Evolutionary conservation across 352 stramenopile genomes (phyloP), one percentile per base, ranked within the genome.

Genomic region (Globisporangium acanthophoron): DNA sequence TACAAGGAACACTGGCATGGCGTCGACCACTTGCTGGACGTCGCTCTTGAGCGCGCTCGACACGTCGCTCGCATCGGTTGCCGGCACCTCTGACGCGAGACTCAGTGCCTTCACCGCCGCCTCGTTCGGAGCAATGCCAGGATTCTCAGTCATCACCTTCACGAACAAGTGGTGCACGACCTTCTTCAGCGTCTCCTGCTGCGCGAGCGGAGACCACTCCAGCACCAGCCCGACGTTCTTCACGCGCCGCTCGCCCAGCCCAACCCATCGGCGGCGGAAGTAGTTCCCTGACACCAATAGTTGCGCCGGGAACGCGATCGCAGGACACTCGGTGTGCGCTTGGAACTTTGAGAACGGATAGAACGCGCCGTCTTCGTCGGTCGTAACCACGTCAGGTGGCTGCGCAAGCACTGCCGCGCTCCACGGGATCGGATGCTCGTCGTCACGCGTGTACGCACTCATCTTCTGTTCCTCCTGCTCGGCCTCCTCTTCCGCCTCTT

Each of bases 381-480:
- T 9, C 2, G 21, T 21, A 1, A 29, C n/a, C 1, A 1, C 37
- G 12, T 15, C 20, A 7, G 57, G 61, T 9, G 57, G 15, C n/a
- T 64, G 52, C 15, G 65, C 62, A 20, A 94, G 62, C 35, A 87
- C 62, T 13, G 53, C 64, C 0, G 84, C 69, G 8, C 62, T 76
- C 89, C 89, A 97, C 13, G 85, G 84, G 33, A 92, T 88, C 21
- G 85, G 87, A 48, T 92, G 78, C 59, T 96, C 88, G 37, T 96
- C 88, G 58, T 96, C 86, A 50, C 88, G 85, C 15, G 85, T 92
- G 61, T 94, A 97, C 37, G 84, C 83, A 52, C 84, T 96, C 88
- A 96, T 96, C 61, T 96, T 94, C 56, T 96, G 86, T 54, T 96
- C 87, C 55, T 94, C 85, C 50, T 94, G 85, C 63, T 96, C 84